phyloP scores from a whole-genome alignment of 208 protist species.

The Acanthamoeba sp. region DNA sequence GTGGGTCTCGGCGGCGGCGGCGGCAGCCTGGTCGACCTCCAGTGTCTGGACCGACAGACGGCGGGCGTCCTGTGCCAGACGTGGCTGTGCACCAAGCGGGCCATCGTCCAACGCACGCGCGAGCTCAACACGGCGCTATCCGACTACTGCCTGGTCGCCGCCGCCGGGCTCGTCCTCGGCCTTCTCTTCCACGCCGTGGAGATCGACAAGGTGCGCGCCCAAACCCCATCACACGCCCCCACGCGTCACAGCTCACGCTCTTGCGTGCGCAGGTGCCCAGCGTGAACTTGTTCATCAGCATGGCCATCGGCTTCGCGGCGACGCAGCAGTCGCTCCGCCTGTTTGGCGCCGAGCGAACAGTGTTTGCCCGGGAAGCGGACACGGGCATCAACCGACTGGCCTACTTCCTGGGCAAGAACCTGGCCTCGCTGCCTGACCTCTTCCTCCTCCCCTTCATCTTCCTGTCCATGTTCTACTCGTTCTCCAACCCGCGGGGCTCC shows the following conservation, averaged over 20 bases:
- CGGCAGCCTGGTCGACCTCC: background rate
- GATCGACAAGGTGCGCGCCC: background rate
- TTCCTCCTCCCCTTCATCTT: slow-evolving; percentile 40
- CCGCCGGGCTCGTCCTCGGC: slow-evolving; percentile 22
- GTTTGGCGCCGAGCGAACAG: slow-evolving; percentile 21
- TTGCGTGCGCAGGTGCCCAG: background rate
- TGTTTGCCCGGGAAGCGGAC: slow-evolving; percentile 31
- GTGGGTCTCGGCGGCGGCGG: too few species aligned
- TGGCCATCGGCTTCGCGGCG: slow-evolving; percentile 16
- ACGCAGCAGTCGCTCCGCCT: slow-evolving; percentile 4
- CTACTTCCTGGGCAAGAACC: slow-evolving; percentile 75
- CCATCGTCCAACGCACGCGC: background rate
- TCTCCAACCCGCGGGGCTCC: slow-evolving; percentile 40
- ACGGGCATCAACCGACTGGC: slow-evolving; percentile 22
- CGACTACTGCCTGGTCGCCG: slow-evolving; percentile 17
- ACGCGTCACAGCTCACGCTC: background rate
- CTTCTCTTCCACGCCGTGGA: slow-evolving; percentile 26
- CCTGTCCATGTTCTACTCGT: slow-evolving; percentile 56
- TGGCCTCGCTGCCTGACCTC: slow-evolving; percentile 18
- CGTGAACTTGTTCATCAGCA: slow-evolving; percentile 43
- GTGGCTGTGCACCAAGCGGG: slow-evolving; percentile 8
- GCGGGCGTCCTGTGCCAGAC: background rate
- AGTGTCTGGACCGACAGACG: background rate
- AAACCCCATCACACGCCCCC: background rate
- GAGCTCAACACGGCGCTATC: background rate